Evolutionary conservation across 1,139 yeast genomes (phyloP), one percentile per base, ranked within the genome.

Genomic region (Suhomyces chickasaworum): DNA sequence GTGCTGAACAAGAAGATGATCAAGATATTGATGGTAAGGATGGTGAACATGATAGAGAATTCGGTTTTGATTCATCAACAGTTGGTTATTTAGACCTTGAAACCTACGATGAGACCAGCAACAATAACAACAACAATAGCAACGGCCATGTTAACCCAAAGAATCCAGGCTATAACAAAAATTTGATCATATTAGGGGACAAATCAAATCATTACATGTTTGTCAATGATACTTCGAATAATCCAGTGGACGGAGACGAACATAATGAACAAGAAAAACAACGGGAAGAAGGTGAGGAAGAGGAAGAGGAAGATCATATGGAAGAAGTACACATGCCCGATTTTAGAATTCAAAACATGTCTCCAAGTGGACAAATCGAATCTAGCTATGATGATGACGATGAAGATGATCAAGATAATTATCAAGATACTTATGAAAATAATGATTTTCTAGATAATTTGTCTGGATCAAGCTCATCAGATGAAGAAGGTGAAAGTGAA

Each of bases 381-480:
- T 23, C 37, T 15, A 22, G 7, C 13, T 23, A 29, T 10, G 47
- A 52, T 4, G 57, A 50, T 2, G 59, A 54, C 10, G 65, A 57
- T 27, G 66, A 62, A 15, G 63, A 61, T 37, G 66, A 64, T 13
- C 63, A 60, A 12, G 58, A 59, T 7, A 65, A 52, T 3, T 53
- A 45, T 25, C 57, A 52, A 32, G 57, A 55, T 15, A 53, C 47
- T 2, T 55, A 55, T 42, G 57, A 55, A 17, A 65, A 63, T 10
- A 57, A 63, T 38, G 69, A 68, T 18, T 67, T 66, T 46, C 55
- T 65, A 34, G 75, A 69, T 39, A 66, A 69, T 47, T 57, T 71
- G 37, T 68, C 75, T 2, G 76, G 71, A n/a, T 66, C 73, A 2
- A 64, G 71, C 46, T 66, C 71, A 20, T 68, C 68, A 16, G 73